Conservation (phyloP, 2,329 filamentous ascomycete species). For the Penicillium nordicum region DNA sequence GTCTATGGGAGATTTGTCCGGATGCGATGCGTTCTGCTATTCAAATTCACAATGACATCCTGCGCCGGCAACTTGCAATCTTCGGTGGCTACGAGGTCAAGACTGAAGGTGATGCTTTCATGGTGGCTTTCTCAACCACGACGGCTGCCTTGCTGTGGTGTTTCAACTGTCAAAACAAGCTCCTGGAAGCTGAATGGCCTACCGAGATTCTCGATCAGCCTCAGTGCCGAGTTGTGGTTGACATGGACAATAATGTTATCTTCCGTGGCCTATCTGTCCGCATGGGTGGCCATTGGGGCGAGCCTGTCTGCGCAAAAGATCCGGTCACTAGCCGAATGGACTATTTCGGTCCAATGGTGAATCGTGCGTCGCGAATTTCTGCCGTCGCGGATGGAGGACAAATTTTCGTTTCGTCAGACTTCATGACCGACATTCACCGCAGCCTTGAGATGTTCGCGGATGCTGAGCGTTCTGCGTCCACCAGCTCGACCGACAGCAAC, state of each 20-base stretch:
- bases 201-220: slow-evolving; percentile 85
- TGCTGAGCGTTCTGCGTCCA: slow-evolving; percentile 66
- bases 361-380: slow-evolving; percentile 90
- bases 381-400: slow-evolving; percentile 94
- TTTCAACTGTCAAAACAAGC: slow-evolving; percentile 84
- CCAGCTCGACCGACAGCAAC: slow-evolving; percentile 69
- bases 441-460: slow-evolving; percentile 88
- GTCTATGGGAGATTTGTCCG: slow-evolving; percentile 92
- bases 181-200: slow-evolving; percentile 89
- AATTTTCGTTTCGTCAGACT: slow-evolving; percentile 94
- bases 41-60: slow-evolving; percentile 94
- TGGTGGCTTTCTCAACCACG: slow-evolving; percentile 96
- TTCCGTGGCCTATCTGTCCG: slow-evolving; percentile 92
- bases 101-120: slow-evolving; percentile 98
- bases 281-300: slow-evolving; percentile 96
- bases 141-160: slow-evolving; percentile 94
- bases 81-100: slow-evolving; percentile 99
- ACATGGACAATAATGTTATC: slow-evolving; percentile 82
- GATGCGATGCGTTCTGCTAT: slow-evolving; percentile 95
- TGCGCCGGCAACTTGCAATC: slow-evolving; percentile 86
- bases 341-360: slow-evolving; percentile 99
- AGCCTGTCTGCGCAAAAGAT: slow-evolving; percentile 90
- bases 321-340: slow-evolving; percentile 98
- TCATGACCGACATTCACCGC: slow-evolving; percentile 91
- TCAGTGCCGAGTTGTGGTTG: slow-evolving; percentile 75